Evolutionary conservation across 192 early-diverging fungal genomes (phyloP).

Genomic region (Umbelopsis ramanniana): DNA sequence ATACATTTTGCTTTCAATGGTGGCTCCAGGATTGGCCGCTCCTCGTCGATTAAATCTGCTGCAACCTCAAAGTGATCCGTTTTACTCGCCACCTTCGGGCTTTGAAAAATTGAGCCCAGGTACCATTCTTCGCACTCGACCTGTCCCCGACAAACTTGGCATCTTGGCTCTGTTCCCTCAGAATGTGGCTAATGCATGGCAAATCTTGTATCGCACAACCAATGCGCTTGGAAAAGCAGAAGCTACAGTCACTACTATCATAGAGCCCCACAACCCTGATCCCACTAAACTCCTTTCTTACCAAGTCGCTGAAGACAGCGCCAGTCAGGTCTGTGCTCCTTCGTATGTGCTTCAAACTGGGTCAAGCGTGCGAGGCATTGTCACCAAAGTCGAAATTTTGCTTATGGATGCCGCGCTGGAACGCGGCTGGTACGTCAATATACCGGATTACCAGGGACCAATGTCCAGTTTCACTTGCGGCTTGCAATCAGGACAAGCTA

Average conservation of each 20-base stretch:
- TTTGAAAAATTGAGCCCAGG: neutral
- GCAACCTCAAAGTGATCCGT: neutral
- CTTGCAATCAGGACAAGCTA: neutral
- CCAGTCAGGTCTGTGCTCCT: neutral
- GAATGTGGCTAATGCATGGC: conserved; percentile 7
- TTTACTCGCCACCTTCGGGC: neutral
- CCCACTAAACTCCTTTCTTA: conserved; percentile 21
- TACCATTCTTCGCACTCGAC: neutral
- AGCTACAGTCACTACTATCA: conserved; percentile 11
- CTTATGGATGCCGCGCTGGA: conserved; percentile 22
- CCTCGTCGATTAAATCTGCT: neutral
- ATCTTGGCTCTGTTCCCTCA: conserved; percentile 15
- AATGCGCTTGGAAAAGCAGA: neutral
- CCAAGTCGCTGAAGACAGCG: conserved; percentile 16
- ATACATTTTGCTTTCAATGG: neutral
- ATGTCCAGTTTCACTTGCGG: conserved; percentile 9
- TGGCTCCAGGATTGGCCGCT: neutral
- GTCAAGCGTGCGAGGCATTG: neutral
- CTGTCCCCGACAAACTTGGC: neutral
- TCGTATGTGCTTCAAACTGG: neutral
- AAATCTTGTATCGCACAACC: conserved; percentile 21
- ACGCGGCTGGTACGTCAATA: conserved; percentile 19
- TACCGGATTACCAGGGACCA: conserved; percentile 15
- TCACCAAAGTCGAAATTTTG: neutral
- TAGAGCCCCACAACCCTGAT: conserved; percentile 20